Base-by-base conservation (phyloP, 495 filamentous ascomycete genomes). In the Clohesyomyces aquaticus region DNA sequence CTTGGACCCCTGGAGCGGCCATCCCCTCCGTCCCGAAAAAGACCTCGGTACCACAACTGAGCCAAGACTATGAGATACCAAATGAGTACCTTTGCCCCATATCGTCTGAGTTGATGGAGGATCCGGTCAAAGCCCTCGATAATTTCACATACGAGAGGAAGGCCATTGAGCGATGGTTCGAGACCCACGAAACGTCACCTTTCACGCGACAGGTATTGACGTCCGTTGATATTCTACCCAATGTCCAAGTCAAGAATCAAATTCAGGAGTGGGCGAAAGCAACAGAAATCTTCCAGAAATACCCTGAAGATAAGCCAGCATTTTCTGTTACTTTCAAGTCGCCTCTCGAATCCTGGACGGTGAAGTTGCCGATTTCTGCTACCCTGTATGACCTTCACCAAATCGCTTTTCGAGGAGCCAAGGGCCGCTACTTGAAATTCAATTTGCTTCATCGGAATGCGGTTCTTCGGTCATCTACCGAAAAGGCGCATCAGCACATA, bases 121-220 rank as follows among this genome's bases (percentile, higher is more conserved):
- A 75, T 59, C 72, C 73, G 1, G 73, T 73, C 21, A 65, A 49
- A 16, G 59, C 70, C 23, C 45, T 42, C 38, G 73, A 75, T 28
- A 63, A 60, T 0, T 69, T 72, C 51, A 69, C 65, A 45, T 75
- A 72, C 54, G 66, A 68, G 41, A 43, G 66, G 16, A 53, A 60
- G 21, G 61, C 58, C 19, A 70, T 69, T 46, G 29, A 59, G 27
- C 55, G 59, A 25, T 75, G 73, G 73, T 71, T 75, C 32, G 50
- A 70, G 18, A 68, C 68, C 23, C 59, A 66, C 21, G 57, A 62
- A 46, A 63, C 69, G 23, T 73, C 71, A 1, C 73, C 73, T 18
- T 66, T 63, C 14, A 75, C 73, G 4, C 68, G 70, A 18, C 48
- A 72, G 11, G 55, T 41, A 0, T 52, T 74, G 29, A 38, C 28